phyloP scores from a whole-genome alignment of 2,329 filamentous ascomycete genomes.

The Epicoccum nigrum region DNA sequence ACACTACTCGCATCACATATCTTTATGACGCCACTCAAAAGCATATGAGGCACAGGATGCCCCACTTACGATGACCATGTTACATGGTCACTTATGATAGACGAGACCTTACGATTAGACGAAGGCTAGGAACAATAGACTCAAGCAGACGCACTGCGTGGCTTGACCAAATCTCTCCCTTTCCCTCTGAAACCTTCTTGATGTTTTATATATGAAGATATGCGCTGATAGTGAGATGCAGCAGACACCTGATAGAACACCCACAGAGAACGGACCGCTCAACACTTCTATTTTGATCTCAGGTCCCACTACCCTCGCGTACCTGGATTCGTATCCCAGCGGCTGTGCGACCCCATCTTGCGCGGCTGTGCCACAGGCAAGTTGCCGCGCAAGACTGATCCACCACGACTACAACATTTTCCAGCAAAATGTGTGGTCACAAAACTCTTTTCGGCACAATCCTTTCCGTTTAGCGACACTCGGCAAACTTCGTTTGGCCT shows the following conservation, averaged over 20 bases:
- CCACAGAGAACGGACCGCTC: not conserved
- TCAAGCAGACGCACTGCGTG: constrained; percentile 23
- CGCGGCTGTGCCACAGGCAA: constrained; percentile 10
- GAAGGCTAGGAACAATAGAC: constrained; percentile 26
- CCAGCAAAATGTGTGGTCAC: constrained; percentile 1
- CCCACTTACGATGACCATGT: constrained; percentile 30
- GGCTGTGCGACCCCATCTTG: constrained; percentile 18
- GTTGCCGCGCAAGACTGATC: constrained; percentile 9
- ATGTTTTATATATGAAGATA: not conserved
- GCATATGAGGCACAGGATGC: constrained; percentile 30
- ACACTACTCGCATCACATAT: constrained; percentile 8
- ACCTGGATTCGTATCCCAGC: constrained; percentile 14
- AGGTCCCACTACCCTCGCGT: constrained; percentile 13
- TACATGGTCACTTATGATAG: constrained; percentile 35
- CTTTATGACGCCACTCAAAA: constrained; percentile 23
- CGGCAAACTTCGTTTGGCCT: constrained; percentile 5
- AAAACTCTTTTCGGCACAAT: constrained; percentile 4
- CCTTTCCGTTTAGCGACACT: constrained; percentile 1
- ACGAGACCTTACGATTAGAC: constrained; percentile 36
- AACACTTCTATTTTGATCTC: constrained; percentile 9
- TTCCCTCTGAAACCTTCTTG: too few relatives aligned
- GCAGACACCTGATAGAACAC: not conserved
- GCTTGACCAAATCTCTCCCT: not conserved
- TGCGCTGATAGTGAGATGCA: not conserved
- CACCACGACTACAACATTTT: not conserved